These are phyloP conservation scores for Mucor indicus DNA, from an alignment of 371 early-diverging fungal species.

Conservation along the genomic window DNA sequence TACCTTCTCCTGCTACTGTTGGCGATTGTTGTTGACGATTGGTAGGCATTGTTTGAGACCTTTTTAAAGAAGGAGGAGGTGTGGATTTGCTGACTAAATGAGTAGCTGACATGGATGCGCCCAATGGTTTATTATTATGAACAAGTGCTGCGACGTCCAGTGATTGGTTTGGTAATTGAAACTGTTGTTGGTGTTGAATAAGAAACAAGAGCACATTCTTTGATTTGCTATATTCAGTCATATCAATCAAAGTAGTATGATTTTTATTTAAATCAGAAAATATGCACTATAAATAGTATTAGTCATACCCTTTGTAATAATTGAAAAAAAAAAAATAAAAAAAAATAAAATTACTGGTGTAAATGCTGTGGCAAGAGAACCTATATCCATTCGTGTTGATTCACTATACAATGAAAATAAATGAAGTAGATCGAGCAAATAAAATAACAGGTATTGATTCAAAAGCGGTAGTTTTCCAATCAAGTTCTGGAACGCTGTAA, in stretches of 20 bases:
- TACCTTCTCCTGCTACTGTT: too few relatives aligned
- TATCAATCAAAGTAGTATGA: conserved; percentile 48
- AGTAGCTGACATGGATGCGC: conserved; percentile 5
- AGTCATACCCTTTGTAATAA: neutral
- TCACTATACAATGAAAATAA: conserved; percentile 50
- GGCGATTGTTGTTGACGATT: too few relatives aligned
- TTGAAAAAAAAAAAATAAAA: neutral
- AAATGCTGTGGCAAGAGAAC: conserved; percentile 61
- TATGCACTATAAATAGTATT: conserved; percentile 26
- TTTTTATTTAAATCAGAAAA: conserved; percentile 58
- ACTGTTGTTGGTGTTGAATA: neutral
- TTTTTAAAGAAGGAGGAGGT: too few relatives aligned
- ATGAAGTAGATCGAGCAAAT: conserved; percentile 56
- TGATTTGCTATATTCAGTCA: conserved; percentile 56
- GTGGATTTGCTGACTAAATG: too few relatives aligned
- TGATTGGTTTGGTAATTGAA: conserved; percentile 2
- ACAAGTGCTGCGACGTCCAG: neutral
- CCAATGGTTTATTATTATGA: neutral
- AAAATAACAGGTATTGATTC: conserved; percentile 56
- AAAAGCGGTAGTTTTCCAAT: conserved; percentile 49
- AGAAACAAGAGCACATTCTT: conserved; percentile 50
- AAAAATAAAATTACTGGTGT: conserved; percentile 39
- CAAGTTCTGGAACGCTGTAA: conserved; percentile 52
- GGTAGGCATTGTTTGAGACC: too few relatives aligned
- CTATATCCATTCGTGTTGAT: conserved; percentile 54